These are phyloP conservation scores for Calocybe cyanea DNA, from an alignment of 768 basidiomycete species.

Conservation along the genomic window DNA sequence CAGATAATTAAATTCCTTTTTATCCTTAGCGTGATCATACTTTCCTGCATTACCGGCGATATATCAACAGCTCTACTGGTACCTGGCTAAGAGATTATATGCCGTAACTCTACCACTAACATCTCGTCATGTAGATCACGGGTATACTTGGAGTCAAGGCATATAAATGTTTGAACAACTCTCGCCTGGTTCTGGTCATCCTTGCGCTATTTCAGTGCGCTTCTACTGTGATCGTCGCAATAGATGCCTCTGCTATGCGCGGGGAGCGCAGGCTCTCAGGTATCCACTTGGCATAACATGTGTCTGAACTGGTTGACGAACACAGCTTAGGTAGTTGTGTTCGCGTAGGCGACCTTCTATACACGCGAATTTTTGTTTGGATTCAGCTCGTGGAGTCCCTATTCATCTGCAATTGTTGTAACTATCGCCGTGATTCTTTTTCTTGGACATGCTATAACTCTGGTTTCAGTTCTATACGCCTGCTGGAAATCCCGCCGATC, in stretches of 20 bases:
- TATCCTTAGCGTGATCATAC: constrained; percentile 32
- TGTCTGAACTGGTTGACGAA: too few species aligned
- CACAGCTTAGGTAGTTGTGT: constrained; percentile 42
- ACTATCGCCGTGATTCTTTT: constrained; percentile 22
- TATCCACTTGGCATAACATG: constrained; percentile 13
- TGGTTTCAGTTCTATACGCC: constrained; percentile 45
- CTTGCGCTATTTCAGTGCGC: constrained; percentile 40
- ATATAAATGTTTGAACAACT: constrained; percentile 59
- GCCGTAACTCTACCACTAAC: not conserved
- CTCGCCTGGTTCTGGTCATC: constrained; percentile 45
- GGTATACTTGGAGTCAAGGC: constrained; percentile 65
- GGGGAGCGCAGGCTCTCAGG: constrained; percentile 47
- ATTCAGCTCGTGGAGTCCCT: constrained; percentile 50
- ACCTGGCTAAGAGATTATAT: not conserved
- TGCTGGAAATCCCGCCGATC: constrained; percentile 51
- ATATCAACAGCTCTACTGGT: constrained; percentile 40
- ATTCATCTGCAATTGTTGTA: constrained; percentile 62
- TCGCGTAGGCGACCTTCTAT: constrained; percentile 29
- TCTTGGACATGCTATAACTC: not conserved
- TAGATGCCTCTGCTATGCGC: constrained; percentile 36
- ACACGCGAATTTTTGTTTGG: constrained; percentile 39
- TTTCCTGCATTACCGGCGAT: constrained; percentile 32
- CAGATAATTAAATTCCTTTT: not conserved
- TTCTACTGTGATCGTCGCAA: constrained; percentile 35
- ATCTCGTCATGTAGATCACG: constrained; percentile 38